Evolutionary conservation across 2,329 filamentous ascomycete species (phyloP).

Genomic region (Colletotrichum lupini): DNA sequence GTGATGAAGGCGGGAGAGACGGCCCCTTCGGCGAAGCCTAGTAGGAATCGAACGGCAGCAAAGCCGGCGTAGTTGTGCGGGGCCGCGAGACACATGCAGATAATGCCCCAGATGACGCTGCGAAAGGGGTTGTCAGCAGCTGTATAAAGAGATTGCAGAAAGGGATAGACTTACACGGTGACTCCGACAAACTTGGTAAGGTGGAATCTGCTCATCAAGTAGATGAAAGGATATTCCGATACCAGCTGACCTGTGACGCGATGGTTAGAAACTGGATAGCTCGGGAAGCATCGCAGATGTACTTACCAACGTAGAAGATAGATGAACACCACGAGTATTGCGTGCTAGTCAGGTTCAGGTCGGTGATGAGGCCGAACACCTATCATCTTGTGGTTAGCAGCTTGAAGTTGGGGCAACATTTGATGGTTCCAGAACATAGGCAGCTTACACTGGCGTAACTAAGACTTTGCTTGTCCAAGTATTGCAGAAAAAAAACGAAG

Average conservation of each 20-base stretch:
- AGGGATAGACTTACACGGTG: slow-evolving; percentile 50
- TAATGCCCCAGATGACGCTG: slow-evolving; percentile 54
- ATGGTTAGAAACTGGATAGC: neutral
- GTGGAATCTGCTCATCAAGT: slow-evolving; percentile 60
- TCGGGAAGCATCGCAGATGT: accelerated
- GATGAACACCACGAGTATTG: slow-evolving; percentile 62
- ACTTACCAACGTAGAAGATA: slow-evolving; percentile 49
- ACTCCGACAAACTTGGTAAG: slow-evolving; percentile 61
- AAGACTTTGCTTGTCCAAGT: slow-evolving; percentile 60
- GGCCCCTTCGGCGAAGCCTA: slow-evolving; percentile 51
- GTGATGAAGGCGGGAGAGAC: slow-evolving; percentile 47
- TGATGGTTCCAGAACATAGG: neutral
- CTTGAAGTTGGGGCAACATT: neutral
- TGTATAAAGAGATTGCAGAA: neutral
- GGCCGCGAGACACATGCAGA: slow-evolving; percentile 57
- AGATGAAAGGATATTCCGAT: slow-evolving; percentile 61
- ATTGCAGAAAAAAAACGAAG: slow-evolving; percentile 55
- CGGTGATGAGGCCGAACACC: slow-evolving; percentile 57
- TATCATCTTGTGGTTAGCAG: neutral
- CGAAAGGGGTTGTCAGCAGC: neutral
- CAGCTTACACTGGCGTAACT: slow-evolving; percentile 52
- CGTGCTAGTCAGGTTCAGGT: slow-evolving; percentile 54
- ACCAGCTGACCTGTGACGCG: slow-evolving; percentile 49
- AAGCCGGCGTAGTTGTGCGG: slow-evolving; percentile 52
- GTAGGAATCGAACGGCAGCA: slow-evolving; percentile 51